phyloP scores from a whole-genome alignment of 768 basidiomycete genomes.

The Favolaschia claudopus region DNA sequence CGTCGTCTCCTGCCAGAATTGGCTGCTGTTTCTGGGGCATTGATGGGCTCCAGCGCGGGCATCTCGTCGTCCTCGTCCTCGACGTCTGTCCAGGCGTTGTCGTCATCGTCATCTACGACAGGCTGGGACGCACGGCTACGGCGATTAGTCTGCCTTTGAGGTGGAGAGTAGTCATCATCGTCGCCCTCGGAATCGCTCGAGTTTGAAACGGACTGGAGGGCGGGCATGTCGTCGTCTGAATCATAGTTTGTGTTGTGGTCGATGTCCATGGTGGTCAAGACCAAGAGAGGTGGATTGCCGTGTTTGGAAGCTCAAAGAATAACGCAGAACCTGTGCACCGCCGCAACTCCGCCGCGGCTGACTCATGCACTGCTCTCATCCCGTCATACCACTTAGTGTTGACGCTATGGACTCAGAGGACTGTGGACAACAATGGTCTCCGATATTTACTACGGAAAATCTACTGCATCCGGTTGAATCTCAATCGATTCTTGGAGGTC shows the following conservation, averaged over 20 bases:
- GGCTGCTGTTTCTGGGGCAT: neutral
- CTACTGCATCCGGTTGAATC: no score
- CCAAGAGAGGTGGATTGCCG: neutral
- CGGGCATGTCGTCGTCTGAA: conserved; percentile 51
- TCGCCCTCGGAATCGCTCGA: conserved; percentile 41
- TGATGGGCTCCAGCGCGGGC: conserved; percentile 39
- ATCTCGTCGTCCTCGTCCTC: conserved; percentile 40
- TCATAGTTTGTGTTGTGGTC: conserved; percentile 19
- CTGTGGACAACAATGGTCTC: no score
- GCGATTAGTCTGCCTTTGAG: no score
- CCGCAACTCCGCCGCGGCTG: no score
- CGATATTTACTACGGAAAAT: no score
- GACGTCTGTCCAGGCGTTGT: conserved; percentile 36
- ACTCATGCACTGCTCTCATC: no score
- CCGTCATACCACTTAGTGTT: no score
- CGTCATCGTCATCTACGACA: conserved; percentile 38
- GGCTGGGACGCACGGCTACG: no score
- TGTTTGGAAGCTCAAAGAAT: neutral
- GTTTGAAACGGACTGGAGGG: conserved; percentile 46
- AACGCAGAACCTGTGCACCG: no score
- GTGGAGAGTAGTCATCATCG: conserved; percentile 34
- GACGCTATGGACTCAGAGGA: no score
- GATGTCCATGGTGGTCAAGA: conserved; percentile 14
- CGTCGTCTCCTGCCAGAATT: neutral
- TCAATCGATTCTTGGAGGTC: no score